Conservation (phyloP, 2,329 filamentous ascomycete species). For the Trichophyton rubrum region DNA sequence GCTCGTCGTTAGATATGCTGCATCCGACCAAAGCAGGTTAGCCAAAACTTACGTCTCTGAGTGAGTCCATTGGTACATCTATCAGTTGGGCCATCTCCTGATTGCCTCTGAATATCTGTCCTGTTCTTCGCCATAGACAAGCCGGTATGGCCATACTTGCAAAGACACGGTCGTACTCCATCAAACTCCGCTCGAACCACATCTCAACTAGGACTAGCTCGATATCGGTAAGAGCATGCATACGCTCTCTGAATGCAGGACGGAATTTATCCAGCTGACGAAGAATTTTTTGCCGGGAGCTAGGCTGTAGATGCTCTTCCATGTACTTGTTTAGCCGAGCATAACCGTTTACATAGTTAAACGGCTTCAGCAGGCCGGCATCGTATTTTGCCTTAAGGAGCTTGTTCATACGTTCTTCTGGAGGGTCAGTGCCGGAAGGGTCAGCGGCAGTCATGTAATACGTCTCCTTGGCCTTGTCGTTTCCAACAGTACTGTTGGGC, state of each 20-base stretch:
- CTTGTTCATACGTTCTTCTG: conserved; percentile 90
- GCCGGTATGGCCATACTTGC: conserved; percentile 97
- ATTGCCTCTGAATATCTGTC: conserved; percentile 93
- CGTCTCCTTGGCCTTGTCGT: conserved; percentile 59
- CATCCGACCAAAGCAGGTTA: background rate
- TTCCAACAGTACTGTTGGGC: conserved; percentile 48
- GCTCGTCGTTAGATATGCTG: conserved; percentile 1
- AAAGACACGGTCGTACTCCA: conserved; percentile 98
- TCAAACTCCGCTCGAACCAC: conserved; percentile 94
- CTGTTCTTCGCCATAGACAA: conserved; percentile 91
- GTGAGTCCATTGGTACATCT: conserved; percentile 74
- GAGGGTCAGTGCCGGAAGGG: conserved; percentile 71
- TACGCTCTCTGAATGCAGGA: conserved; percentile 90
- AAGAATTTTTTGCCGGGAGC: conserved; percentile 80
- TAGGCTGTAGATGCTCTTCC: conserved; percentile 69
- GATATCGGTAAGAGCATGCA: conserved; percentile 82
- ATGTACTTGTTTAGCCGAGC: conserved; percentile 81
- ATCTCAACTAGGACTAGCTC: conserved; percentile 93
- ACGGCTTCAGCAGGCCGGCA: conserved; percentile 83
- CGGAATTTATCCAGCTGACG: conserved; percentile 85
- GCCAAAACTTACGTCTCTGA: conserved; percentile 64
- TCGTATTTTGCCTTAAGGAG: conserved; percentile 92
- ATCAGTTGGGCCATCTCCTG: conserved; percentile 98
- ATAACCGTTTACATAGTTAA: conserved; percentile 98
- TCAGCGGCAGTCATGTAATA: conserved; percentile 97